Conservation (phyloP, 2,329 filamentous ascomycete species). For the Trichoderma polysporum region DNA sequence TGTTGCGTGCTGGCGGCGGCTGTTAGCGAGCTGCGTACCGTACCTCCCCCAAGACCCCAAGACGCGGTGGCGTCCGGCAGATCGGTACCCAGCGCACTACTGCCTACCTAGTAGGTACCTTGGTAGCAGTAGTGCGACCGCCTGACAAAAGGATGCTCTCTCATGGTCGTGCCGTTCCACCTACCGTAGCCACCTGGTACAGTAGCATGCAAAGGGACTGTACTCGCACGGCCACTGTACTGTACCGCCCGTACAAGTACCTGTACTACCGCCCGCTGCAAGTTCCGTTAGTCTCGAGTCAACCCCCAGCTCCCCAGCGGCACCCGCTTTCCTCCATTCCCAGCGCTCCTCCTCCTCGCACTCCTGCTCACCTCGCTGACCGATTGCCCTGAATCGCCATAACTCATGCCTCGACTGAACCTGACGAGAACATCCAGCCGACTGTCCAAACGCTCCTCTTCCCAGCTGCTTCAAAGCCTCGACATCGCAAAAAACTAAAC, state of each 20-base stretch:
- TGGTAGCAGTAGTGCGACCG: background rate
- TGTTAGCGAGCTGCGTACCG: constrained; percentile 19
- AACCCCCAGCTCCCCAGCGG: constrained; percentile 3
- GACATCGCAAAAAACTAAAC: background rate
- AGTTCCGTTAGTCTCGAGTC: background rate
- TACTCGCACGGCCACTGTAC: no score
- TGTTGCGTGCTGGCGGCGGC: constrained; percentile 10
- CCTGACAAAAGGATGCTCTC: background rate
- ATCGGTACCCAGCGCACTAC: constrained; percentile 13
- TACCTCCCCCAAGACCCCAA: background rate
- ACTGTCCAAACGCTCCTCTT: background rate
- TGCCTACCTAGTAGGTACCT: background rate
- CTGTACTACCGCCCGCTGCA: background rate
- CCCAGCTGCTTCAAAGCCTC: constrained; percentile 1
- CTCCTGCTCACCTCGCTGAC: constrained; percentile 22
- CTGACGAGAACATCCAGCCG: background rate
- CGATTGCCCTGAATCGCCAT: constrained; percentile 16
- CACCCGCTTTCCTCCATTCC: constrained; percentile 16
- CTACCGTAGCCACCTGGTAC: background rate
- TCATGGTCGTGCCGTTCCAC: background rate
- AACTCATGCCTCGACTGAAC: background rate
- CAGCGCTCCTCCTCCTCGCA: constrained; percentile 14
- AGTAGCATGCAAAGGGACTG: no score
- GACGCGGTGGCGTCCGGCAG: background rate
- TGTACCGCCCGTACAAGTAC: background rate